A percentile compares a stretch with the other conserved stretches of the same genome.
Conservation (phyloP, 495 filamentous ascomycete species). For the Aspergillus mulundensis region DNA sequence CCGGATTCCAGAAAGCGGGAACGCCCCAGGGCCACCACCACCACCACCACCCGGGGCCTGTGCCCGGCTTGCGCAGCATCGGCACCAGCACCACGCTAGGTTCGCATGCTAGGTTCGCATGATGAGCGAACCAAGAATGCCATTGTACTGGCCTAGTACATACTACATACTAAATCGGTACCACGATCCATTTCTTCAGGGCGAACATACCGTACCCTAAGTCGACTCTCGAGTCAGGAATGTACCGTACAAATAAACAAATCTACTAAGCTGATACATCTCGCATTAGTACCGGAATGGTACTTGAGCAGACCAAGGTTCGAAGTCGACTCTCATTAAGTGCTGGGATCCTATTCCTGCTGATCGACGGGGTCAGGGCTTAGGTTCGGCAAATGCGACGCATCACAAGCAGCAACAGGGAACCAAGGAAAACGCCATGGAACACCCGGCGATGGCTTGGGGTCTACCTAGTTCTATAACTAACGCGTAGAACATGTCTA, state of each 20-base stretch:
- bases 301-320: background rate
- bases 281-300: background rate
- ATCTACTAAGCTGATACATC: background rate
- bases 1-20: background rate
- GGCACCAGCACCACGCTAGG: too few species aligned
- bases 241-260: background rate
- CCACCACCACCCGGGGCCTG: too few species aligned
- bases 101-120: background rate
- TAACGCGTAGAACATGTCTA: slow-evolving; percentile 14
- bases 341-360: background rate
- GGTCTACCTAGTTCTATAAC: slow-evolving; percentile 6
- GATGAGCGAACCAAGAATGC: background rate
- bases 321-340: background rate
- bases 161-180: too few species aligned
- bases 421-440: background rate
- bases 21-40: background rate
- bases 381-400: background rate
- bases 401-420: background rate
- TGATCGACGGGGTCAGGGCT: background rate
- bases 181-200: background rate
- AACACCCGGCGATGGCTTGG: background rate
- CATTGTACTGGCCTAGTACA: too few species aligned
- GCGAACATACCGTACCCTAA: background rate
- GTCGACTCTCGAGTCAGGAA: background rate
- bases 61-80: background rate